Conservation (phyloP, 1,139 yeast genomes). For the Blastobotrys indianensis region DNA sequence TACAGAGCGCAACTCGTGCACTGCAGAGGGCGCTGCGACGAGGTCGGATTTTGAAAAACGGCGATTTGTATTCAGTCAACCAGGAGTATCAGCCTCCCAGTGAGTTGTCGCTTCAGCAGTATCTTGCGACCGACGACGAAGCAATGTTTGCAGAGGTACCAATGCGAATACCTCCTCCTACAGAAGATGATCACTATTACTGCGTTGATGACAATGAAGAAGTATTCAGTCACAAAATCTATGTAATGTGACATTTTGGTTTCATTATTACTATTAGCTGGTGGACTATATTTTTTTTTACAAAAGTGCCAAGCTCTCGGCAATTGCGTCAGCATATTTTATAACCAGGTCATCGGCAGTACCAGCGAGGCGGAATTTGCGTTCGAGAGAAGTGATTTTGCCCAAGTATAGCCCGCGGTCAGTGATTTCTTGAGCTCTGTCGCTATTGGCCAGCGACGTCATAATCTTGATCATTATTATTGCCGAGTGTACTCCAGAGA, state of each 20-base stretch:
- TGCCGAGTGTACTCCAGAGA: conserved; percentile 49
- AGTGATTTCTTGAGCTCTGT: conserved; percentile 12
- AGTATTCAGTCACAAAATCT: conserved; percentile 29
- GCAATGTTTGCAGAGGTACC: conserved; percentile 35
- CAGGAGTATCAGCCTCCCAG: conserved; percentile 33
- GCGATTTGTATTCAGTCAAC: conserved; percentile 31
- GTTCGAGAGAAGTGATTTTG: conserved; percentile 12
- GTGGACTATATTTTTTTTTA: background rate
- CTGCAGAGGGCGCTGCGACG: conserved; percentile 34
- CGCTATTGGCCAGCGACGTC: conserved; percentile 12
- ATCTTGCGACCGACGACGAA: conserved; percentile 35
- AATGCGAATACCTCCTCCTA: conserved; percentile 31
- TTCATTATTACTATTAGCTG: conserved; percentile 7
- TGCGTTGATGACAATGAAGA: conserved; percentile 33
- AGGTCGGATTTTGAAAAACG: conserved; percentile 32
- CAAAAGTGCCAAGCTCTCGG: conserved; percentile 11
- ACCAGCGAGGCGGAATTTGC: conserved; percentile 19
- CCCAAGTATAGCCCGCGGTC: conserved; percentile 12
- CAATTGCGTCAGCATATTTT: conserved; percentile 23
- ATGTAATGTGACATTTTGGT: conserved; percentile 8
- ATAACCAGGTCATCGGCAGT: conserved; percentile 22
- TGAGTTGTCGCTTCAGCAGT: conserved; percentile 33
- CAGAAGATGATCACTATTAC: conserved; percentile 32
- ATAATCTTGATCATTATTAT: conserved; percentile 39
- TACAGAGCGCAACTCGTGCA: conserved; percentile 36